Base-by-base conservation (phyloP, 257 asterid genomes). In the Solanum sejunctum region DNA sequence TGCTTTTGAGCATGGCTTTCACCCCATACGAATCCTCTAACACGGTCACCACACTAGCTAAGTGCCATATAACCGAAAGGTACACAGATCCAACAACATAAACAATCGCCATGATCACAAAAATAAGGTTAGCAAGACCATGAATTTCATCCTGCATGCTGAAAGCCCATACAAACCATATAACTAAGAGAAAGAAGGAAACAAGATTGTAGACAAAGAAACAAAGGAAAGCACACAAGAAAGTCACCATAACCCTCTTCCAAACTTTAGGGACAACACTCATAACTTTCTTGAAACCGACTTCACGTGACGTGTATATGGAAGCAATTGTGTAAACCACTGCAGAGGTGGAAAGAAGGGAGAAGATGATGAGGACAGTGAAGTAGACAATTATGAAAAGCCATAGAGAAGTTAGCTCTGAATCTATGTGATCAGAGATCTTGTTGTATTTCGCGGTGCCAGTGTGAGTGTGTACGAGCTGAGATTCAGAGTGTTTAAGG, bases 271-370 rank as follows among this genome's bases (percentile, higher is more conserved):
- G 96, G 52, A 92, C 92, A 47, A 92, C 94, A 64, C 91, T 87
- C 84, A 91, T 88, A 87, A 93, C 89, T 58, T 86, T 93, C 86
- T 32, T 83, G 86, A 88, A 91, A 15, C 88, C 84, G 9, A 88
- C 20, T 12, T 91, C 94, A 1, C 89, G 88, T 4, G 90, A 86
- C 7, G 95, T 90, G 84, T 91, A 91, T 11, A 83, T 82, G 77
- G 86, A 87, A 7, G 97, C 96, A 15, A 92, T 73, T 7, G 94
- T 90, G 86, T 93, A 92, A 8, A 93, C 93, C 21, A 93, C 92
- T 1, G 95, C 97, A 0, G 95, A 86, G 45, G 94, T 92, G 45
- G 94, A 91, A 43, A 91, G 89, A 84, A 93, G 96, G 81, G 97
- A 91, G 88, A 93, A 87, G 6, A 86, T 55, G 83, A 90, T 85